phyloP scores from a whole-genome alignment of 176 grass and related monocot genomes.

The Zoysia japonica region DNA sequence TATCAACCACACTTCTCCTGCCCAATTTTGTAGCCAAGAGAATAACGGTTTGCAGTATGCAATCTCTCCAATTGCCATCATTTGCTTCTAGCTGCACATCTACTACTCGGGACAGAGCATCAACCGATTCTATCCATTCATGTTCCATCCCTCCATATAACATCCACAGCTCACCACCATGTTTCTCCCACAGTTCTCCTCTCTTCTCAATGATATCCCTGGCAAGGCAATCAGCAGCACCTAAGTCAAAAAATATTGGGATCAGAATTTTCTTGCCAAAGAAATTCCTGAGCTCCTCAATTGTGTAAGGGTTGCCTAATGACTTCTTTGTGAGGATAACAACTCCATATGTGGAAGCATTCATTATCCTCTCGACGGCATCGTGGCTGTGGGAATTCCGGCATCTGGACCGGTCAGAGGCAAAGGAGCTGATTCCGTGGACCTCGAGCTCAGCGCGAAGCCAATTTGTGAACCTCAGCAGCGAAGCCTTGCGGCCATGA shows the following conservation, averaged over 20 bases:
- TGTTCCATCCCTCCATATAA: slow-evolving; percentile 86
- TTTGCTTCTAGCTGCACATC: slow-evolving; percentile 81
- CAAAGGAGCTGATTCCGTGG: slow-evolving; percentile 94
- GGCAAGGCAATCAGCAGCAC: slow-evolving; percentile 79
- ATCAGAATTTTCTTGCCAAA: slow-evolving; percentile 79
- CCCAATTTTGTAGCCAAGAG: slow-evolving; percentile 81
- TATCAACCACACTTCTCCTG: slow-evolving; percentile 82
- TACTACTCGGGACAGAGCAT: slow-evolving; percentile 74
- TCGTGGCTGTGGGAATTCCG: slow-evolving; percentile 69
- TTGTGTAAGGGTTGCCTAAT: slow-evolving; percentile 88
- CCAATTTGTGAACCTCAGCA: slow-evolving; percentile 90
- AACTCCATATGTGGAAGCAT: slow-evolving; percentile 83
- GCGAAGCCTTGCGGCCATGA: slow-evolving; percentile 83
- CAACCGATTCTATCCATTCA: slow-evolving; percentile 89
- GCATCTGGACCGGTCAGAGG: slow-evolving; percentile 81
- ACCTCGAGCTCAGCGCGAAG: slow-evolving; percentile 88
- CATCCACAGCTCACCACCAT: slow-evolving; percentile 98
- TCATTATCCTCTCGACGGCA: slow-evolving; percentile 87
- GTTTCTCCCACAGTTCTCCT: slow-evolving; percentile 92
- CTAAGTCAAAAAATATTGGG: slow-evolving; percentile 89
- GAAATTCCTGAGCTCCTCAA: slow-evolving; percentile 87
- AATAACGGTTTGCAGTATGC: slow-evolving; percentile 69
- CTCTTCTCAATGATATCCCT: slow-evolving; percentile 97
- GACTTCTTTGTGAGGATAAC: slow-evolving; percentile 93
- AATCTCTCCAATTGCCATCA: slow-evolving; percentile 86